These are phyloP conservation scores for Podochytrium sp. DNA, from an alignment of 192 early-diverging fungal genomes.

Conservation along the genomic window DNA sequence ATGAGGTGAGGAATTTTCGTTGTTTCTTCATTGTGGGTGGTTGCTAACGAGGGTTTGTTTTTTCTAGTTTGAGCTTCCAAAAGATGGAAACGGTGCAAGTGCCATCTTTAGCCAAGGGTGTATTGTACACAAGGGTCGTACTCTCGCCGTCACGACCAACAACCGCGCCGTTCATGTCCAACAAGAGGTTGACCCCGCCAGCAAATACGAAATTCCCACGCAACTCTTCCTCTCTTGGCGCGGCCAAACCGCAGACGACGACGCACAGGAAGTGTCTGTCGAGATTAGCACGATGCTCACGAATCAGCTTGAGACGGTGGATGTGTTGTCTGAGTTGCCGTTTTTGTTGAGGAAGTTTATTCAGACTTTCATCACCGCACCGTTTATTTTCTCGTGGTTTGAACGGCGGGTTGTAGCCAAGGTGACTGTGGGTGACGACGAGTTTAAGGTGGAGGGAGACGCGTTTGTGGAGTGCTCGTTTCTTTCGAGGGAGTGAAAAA, in stretches of 20 bases:
- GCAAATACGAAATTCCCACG: conserved; percentile 81
- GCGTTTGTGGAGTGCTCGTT: conserved; percentile 86
- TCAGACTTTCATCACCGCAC: conserved; percentile 88
- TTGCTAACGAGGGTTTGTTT: too few species aligned
- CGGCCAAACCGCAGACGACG: conserved; percentile 58
- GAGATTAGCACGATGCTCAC: conserved; percentile 62
- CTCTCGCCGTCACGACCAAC: conserved; percentile 74
- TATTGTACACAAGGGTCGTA: conserved; percentile 66
- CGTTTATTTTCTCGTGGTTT: conserved; percentile 91
- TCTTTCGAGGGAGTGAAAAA: conserved; percentile 36
- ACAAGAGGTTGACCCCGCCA: conserved; percentile 68
- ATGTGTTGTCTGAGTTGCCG: conserved; percentile 85
- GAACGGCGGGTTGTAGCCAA: conserved; percentile 67
- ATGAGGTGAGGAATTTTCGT: conserved; percentile 37
- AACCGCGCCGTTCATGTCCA: conserved; percentile 70
- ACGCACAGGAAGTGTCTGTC: conserved; percentile 48
- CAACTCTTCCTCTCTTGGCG: conserved; percentile 69
- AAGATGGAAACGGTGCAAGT: conserved; percentile 50
- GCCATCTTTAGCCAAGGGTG: conserved; percentile 66
- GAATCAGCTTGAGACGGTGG: conserved; percentile 78
- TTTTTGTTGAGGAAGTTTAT: conserved; percentile 85
- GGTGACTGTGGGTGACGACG: conserved; percentile 69
- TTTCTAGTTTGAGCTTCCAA: conserved; percentile 70
- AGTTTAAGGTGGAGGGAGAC: conserved; percentile 62
- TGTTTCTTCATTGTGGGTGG: neutral